Conservation (phyloP, 208 protist genomes). For the Endotrypanum monterogeii region DNA sequence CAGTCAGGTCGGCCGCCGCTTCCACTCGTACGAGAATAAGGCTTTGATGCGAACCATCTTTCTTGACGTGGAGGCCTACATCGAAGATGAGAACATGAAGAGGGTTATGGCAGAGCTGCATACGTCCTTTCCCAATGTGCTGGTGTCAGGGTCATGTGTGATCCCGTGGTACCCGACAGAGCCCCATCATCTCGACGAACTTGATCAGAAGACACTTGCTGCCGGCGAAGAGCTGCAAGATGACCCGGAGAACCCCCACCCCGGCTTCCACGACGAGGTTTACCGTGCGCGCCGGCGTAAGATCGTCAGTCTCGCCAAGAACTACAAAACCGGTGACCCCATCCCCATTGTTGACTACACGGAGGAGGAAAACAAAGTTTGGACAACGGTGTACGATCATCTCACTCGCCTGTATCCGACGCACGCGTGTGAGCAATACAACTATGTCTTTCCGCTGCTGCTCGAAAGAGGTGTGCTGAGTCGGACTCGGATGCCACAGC, state of each 20-base stretch:
- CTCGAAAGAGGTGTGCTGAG: constrained; percentile 92
- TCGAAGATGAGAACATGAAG: constrained; percentile 41
- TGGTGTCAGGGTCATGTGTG: constrained; percentile 55
- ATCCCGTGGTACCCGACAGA: constrained; percentile 80
- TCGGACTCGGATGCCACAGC: constrained; percentile 93
- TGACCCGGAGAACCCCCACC: constrained; percentile 93
- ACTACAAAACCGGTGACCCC: constrained; percentile 82
- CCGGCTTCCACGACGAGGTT: constrained; percentile 94
- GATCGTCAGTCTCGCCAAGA: constrained; percentile 69
- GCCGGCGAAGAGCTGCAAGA: constrained; percentile 77
- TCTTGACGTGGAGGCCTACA: constrained; percentile 64
- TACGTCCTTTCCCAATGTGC: constrained; percentile 31
- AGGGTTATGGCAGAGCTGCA: constrained; percentile 35
- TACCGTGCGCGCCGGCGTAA: constrained; percentile 90
- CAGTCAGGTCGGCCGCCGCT: constrained; percentile 59
- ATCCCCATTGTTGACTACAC: constrained; percentile 94
- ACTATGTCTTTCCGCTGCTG: constrained; percentile 92
- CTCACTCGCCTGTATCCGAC: constrained; percentile 90
- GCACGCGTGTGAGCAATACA: constrained; percentile 94
- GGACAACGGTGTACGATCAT: constrained; percentile 83
- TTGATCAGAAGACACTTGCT: constrained; percentile 86
- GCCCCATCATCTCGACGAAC: constrained; percentile 81
- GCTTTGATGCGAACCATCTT: constrained; percentile 58
- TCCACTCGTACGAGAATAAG: constrained; percentile 48
- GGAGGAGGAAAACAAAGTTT: constrained; percentile 90